These are phyloP conservation scores for Kentomonas sorsogonicus DNA, from an alignment of 208 protist species.

Conservation along the genomic window DNA sequence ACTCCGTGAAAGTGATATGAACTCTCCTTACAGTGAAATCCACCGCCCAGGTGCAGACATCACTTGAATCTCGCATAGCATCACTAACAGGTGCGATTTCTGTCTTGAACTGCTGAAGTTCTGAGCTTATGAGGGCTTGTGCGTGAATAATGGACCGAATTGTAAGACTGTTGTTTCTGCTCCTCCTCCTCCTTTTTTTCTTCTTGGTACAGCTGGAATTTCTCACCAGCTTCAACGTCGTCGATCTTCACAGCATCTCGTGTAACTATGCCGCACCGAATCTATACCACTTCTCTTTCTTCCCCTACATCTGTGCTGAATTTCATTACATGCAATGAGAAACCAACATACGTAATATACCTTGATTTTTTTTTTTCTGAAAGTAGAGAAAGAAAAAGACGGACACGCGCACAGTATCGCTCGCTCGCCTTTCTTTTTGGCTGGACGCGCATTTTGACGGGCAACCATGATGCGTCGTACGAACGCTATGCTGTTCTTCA, in stretches of 20 bases:
- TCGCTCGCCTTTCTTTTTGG: neutral
- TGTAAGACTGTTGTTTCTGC: neutral
- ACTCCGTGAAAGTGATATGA: no score
- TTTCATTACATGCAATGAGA: neutral
- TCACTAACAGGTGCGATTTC: no score
- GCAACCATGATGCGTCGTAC: slow-evolving; percentile 29
- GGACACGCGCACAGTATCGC: neutral
- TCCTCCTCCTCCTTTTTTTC: neutral
- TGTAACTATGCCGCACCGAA: neutral
- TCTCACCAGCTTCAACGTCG: neutral
- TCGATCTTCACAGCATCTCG: neutral
- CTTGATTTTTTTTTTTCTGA: slow-evolving; percentile 4
- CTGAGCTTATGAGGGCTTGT: no score
- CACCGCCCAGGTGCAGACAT: no score
- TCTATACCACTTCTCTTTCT: neutral
- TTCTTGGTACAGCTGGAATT: neutral
- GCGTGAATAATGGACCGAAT: no score
- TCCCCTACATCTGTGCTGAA: neutral
- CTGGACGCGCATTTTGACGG: no score
- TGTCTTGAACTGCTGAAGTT: no score
- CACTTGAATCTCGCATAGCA: neutral
- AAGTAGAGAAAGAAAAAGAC: neutral
- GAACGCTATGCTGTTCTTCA: slow-evolving; percentile 23
- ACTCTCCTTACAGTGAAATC: no score
- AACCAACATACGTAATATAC: neutral